These are phyloP conservation scores for Nemophila menziesii DNA, from an alignment of 257 asterid genomes.

Conservation along the genomic window DNA sequence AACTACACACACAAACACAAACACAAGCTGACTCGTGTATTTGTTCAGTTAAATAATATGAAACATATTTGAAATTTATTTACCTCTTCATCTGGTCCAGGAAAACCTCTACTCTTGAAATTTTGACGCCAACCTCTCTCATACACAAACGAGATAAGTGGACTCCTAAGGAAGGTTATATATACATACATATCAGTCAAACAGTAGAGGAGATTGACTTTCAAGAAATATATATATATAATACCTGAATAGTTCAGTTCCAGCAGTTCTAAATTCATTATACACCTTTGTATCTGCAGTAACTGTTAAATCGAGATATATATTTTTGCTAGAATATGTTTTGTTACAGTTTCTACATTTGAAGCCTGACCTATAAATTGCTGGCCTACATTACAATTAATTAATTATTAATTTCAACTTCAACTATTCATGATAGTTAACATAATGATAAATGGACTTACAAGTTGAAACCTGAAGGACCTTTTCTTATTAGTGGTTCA, in stretches of 20 bases:
- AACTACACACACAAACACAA: no score
- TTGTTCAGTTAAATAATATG: conserved; percentile 1
- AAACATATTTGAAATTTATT: conserved; percentile 6
- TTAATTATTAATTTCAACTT: conserved; percentile 1
- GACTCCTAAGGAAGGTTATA: conserved; percentile 57
- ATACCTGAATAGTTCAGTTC: conserved; percentile 94
- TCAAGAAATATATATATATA: no score
- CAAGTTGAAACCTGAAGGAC: conserved; percentile 92
- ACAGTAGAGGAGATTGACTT: background rate
- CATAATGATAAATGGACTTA: conserved; percentile 23
- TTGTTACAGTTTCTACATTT: conserved; percentile 74
- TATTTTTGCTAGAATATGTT: conserved; percentile 80
- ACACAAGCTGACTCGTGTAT: no score
- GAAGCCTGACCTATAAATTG: conserved; percentile 86
- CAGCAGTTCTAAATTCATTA: conserved; percentile 55
- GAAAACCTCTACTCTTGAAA: conserved; percentile 77
- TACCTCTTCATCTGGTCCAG: conserved; percentile 99
- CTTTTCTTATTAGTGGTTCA: conserved; percentile 75
- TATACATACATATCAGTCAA: conserved; percentile 1
- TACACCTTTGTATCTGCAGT: conserved; percentile 80
- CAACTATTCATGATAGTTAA: no score
- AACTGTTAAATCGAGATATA: conserved; percentile 84
- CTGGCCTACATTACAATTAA: conserved; percentile 46
- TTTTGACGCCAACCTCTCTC: conserved; percentile 99
- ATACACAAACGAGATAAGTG: conserved; percentile 77